Conservation (phyloP, 805 yeast species). For the Debaryomyces tyrocola region DNA sequence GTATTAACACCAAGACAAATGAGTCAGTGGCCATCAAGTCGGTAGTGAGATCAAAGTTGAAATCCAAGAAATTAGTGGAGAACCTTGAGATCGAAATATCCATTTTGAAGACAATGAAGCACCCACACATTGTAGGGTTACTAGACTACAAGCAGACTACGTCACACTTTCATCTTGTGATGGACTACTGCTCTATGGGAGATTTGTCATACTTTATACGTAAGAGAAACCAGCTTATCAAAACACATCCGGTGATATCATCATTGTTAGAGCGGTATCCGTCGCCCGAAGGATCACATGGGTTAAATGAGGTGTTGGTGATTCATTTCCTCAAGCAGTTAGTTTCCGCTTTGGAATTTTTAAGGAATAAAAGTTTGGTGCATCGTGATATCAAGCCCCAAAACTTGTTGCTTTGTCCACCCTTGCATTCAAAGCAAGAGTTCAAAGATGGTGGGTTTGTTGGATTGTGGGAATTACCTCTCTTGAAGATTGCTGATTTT, state of each 20-base stretch:
- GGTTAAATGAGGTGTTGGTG: constrained; percentile 76
- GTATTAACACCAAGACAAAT: constrained; percentile 52
- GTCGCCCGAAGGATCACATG: constrained; percentile 72
- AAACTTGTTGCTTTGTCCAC: constrained; percentile 79
- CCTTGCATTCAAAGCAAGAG: constrained; percentile 61
- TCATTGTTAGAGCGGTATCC: constrained; percentile 81
- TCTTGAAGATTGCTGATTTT: constrained; percentile 92
- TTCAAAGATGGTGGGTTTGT: constrained; percentile 60
- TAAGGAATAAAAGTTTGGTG: constrained; percentile 80
- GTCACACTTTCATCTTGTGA: constrained; percentile 79
- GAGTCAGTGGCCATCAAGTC: constrained; percentile 84
- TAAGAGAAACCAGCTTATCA: constrained; percentile 66
- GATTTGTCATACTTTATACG: constrained; percentile 87
- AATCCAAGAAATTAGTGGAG: constrained; percentile 83
- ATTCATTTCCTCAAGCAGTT: constrained; percentile 85
- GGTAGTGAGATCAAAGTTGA: constrained; percentile 77
- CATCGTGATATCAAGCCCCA: constrained; percentile 97
- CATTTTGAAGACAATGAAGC: constrained; percentile 81
- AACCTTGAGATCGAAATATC: constrained; percentile 91
- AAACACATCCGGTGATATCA: constrained; percentile 75
- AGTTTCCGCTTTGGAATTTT: constrained; percentile 77
- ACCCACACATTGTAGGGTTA: constrained; percentile 89
- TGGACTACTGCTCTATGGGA: constrained; percentile 97
- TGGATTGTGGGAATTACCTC: constrained; percentile 87
- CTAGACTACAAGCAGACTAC: constrained; percentile 80